Base-by-base conservation (phyloP, 1,284 basidiomycete species). In the Naganishia liquefaciens region DNA sequence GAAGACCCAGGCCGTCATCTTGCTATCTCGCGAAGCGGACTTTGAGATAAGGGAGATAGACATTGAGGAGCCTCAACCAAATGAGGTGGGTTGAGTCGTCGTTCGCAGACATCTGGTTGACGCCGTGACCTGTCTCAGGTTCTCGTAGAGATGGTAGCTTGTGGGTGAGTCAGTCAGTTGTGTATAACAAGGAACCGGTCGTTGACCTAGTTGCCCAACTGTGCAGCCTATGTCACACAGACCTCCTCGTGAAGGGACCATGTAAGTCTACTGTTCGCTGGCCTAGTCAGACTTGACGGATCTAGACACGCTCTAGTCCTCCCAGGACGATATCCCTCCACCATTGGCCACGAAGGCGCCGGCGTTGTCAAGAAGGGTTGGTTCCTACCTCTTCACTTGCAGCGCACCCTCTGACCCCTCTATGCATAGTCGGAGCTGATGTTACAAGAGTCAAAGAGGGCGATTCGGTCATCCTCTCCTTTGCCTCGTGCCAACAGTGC, bases 281-380 rank as follows among this genome's bases (percentile, higher is more conserved):
- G 13, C 46, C 1, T n/a, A 21, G n/a, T 21, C 23, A 47, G 19
- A 6, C 21, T 47, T 9, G 5, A 21, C 19, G 7, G 15, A 37
- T 37, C 9, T 37, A 7, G 33, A 7, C 9, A 37, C 2, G 33
- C 13, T 37, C 33, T 33, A 63, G 62, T 51, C 7, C 44, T 63
- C 5, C 62, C 62, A 5, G 51, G 51, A 46, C 50, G 42, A n/a
- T 63, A 63, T 49, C 62, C 62, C 3, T 54, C 28, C 19, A 63
- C 62, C 6, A 55, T 63, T 9, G 62, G 62, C 7, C 62, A 63
- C n/a, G 62, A 63, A 51, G 62, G 62, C 19, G 51, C 62, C 3
- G 62, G 62, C 2, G 55, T 63, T 43, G 62, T 63, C 3, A 40
- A 37, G 40, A 54, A 23, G 25, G 53, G 62, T 63, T 5, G 19